Conservation (phyloP, 2,329 filamentous ascomycete species). For the Akanthomyces uredinophilus region DNA sequence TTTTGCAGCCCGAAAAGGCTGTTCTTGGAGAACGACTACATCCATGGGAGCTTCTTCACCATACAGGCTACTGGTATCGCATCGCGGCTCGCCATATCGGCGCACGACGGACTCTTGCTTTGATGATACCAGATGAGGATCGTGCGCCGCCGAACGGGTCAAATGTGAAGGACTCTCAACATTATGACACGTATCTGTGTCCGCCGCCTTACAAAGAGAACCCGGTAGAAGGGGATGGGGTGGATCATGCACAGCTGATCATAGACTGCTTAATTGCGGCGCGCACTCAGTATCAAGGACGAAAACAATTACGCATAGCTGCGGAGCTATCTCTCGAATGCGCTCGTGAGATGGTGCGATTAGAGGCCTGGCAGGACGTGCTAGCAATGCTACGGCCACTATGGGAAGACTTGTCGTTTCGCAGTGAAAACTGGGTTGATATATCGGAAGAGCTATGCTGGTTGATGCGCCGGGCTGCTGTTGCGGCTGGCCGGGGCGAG, state of each 20-base stretch:
- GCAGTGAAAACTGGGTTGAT: slow-evolving; percentile 55
- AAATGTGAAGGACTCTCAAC: slow-evolving; percentile 45
- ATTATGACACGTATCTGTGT: slow-evolving; percentile 63
- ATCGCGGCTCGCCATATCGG: slow-evolving; percentile 53
- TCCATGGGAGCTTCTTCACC: slow-evolving; percentile 61
- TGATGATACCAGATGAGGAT: slow-evolving; percentile 55
- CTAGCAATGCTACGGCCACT: slow-evolving; percentile 50
- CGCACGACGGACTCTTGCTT: slow-evolving; percentile 48
- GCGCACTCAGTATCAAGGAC: slow-evolving; percentile 47
- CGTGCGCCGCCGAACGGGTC: slow-evolving; percentile 47
- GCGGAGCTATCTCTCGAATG: slow-evolving; percentile 55
- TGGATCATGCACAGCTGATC: slow-evolving; percentile 53
- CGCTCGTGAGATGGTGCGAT: slow-evolving; percentile 48
- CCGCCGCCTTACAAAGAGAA: slow-evolving; percentile 57
- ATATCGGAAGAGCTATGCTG: slow-evolving; percentile 57
- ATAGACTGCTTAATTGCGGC: slow-evolving; percentile 48
- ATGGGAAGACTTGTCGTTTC: slow-evolving; percentile 53
- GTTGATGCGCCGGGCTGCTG: slow-evolving; percentile 54
- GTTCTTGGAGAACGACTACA: slow-evolving; percentile 53
- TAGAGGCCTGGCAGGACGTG: slow-evolving; percentile 48
- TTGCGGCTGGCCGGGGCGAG: slow-evolving; percentile 45
- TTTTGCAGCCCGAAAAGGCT: slow-evolving; percentile 53
- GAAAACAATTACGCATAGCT: slow-evolving; percentile 47
- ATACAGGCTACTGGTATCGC: slow-evolving; percentile 63
- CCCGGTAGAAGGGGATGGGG: slow-evolving; percentile 44